Percentiles rank a stretch among this genome's conserved stretches.
Conservation (phyloP, 225 moss, liverwort and hornwort genomes). For the Straminergon stramineum region DNA sequence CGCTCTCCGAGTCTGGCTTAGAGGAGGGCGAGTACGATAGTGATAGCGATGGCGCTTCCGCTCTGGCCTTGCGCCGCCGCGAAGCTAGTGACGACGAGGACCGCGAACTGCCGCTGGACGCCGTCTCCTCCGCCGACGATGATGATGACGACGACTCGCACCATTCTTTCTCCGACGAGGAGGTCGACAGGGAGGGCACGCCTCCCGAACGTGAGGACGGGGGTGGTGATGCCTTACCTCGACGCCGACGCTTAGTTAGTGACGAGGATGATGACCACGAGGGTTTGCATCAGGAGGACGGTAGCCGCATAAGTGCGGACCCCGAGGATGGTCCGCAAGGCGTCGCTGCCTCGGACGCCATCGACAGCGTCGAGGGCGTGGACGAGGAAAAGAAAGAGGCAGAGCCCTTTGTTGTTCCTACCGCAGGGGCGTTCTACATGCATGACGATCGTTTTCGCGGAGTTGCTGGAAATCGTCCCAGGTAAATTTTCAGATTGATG, state of each 20-base stretch:
- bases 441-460: conserved; percentile 97
- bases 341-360: conserved; percentile 11
- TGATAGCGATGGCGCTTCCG: conserved; percentile 90
- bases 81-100: conserved; percentile 97
- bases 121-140: conserved; percentile 36
- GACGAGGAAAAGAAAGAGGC: conserved; percentile 92
- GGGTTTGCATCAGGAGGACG: conserved; percentile 31
- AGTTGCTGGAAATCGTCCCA: conserved; percentile 81
- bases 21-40: conserved; percentile 97
- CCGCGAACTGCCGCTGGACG: conserved; percentile 42
- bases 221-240: conserved; percentile 23
- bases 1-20: conserved; percentile 75
- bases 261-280: conserved; percentile 68
- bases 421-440: conserved; percentile 98
- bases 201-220: conserved; percentile 49
- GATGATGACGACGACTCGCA: conserved; percentile 65
- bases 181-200: conserved; percentile 49
- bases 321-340: conserved; percentile 40
- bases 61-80: conserved; percentile 78
- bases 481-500: conserved; percentile 26
- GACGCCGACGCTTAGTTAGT: conserved; percentile 67
- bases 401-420: conserved; percentile 96
- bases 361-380: conserved; percentile 36
- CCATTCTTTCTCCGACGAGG: conserved; percentile 77
- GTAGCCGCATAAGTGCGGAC: conserved; percentile 48